These are phyloP conservation scores for Mortierella sp. DNA, from an alignment of 371 early-diverging fungal species.

Conservation along the genomic window DNA sequence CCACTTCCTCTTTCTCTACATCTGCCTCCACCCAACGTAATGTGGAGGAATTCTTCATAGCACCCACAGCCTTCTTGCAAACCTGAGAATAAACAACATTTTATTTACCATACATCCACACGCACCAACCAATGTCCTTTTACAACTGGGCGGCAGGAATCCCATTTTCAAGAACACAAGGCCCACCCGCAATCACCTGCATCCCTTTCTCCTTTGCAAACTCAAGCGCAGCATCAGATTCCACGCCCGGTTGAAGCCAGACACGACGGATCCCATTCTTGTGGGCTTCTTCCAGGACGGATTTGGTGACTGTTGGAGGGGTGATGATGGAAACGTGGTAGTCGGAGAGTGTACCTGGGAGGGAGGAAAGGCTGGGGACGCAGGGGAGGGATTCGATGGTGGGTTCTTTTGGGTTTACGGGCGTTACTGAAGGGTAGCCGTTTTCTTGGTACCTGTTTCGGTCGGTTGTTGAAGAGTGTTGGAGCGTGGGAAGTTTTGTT, in stretches of 20 bases:
- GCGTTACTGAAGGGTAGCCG: conserved; percentile 40
- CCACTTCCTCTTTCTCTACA: background rate
- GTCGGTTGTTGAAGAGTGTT: background rate
- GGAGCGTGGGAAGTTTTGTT: background rate
- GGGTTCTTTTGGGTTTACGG: conserved; percentile 50
- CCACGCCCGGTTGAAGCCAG: conserved; percentile 91
- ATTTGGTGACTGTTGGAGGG: conserved; percentile 79
- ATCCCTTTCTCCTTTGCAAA: conserved; percentile 67
- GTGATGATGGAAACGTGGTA: conserved; percentile 80
- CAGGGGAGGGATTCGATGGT: conserved; percentile 40
- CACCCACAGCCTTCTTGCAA: background rate
- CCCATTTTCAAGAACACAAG: conserved; percentile 81
- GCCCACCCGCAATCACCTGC: conserved; percentile 76
- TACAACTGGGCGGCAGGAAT: conserved; percentile 38
- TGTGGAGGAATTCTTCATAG: background rate
- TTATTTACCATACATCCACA: background rate
- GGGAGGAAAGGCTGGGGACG: conserved; percentile 37
- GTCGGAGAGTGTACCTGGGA: conserved; percentile 40
- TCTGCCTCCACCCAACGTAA: background rate
- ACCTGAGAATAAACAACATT: background rate
- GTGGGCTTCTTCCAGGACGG: conserved; percentile 74
- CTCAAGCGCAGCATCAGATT: conserved; percentile 66
- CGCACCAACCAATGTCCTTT: background rate
- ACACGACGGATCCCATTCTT: conserved; percentile 72
- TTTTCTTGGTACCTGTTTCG: conserved; percentile 40